A percentile compares a stretch with the other conserved stretches of the same genome.
Evolutionary conservation across 2,329 filamentous ascomycete species (phyloP).

Genomic region (Xylariaceae sp.): DNA sequence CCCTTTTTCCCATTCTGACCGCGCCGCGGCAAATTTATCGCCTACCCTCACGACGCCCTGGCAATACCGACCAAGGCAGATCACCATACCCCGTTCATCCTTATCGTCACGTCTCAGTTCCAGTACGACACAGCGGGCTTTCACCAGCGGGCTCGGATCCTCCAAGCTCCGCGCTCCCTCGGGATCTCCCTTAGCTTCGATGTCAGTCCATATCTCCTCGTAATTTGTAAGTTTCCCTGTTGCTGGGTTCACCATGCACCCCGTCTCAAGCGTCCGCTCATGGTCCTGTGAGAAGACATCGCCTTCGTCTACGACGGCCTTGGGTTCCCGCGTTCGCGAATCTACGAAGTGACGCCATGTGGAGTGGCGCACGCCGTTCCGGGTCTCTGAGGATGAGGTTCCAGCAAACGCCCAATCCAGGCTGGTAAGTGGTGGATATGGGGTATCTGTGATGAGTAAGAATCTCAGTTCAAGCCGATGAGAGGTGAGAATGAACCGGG

Average conservation of each 20-base stretch:
- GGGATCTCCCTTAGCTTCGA: slow-evolving; percentile 43
- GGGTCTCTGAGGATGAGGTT: slow-evolving; percentile 47
- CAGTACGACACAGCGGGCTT: slow-evolving; percentile 47
- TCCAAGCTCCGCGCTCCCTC: neutral
- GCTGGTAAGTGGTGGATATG: slow-evolving; percentile 30
- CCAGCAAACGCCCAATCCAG: slow-evolving; percentile 73
- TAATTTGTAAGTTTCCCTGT: slow-evolving; percentile 60
- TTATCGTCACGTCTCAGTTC: slow-evolving; percentile 42
- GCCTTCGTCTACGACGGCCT: slow-evolving; percentile 56
- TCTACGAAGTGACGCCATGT: slow-evolving; percentile 67
- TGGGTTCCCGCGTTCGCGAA: slow-evolving; percentile 50
- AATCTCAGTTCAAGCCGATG: neutral
- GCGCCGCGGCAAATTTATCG: slow-evolving; percentile 53
- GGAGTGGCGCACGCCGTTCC: slow-evolving; percentile 43
- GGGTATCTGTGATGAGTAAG: neutral
- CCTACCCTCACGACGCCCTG: slow-evolving; percentile 61
- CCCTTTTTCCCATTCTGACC: slow-evolving; percentile 55
- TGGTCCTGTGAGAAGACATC: slow-evolving; percentile 55
- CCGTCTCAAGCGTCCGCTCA: slow-evolving; percentile 56
- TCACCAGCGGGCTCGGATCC: slow-evolving; percentile 9
- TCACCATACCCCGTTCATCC: slow-evolving; percentile 54
- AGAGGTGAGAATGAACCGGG: neutral
- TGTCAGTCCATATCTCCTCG: slow-evolving; percentile 70
- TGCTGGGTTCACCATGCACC: slow-evolving; percentile 63
- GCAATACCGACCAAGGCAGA: slow-evolving; percentile 59